Base-by-base conservation (phyloP, 352 stramenopile species). In the Globisporangium lucens region DNA sequence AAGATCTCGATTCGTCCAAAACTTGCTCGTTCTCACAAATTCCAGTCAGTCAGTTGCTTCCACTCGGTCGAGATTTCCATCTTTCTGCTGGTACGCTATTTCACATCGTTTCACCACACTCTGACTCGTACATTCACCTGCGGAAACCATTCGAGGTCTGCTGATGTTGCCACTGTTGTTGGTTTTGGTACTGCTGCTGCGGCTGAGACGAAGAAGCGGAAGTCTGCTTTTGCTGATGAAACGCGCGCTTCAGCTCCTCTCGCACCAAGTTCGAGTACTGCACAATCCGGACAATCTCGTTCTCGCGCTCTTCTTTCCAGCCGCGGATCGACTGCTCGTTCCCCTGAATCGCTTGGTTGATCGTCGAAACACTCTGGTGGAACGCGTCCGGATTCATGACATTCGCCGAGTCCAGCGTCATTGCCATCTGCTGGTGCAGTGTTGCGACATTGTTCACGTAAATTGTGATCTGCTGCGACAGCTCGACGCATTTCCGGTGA, bases 201-300 rank as follows among this genome's bases (percentile, higher is more conserved):
- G 63, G 70, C 46, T 27, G 56, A 46, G 52, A 33, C 65, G 62
- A 47, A 66, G 63, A 36, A 67, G 63, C 46, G 53, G 49, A 38
- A 6, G 51, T 49, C 36, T 71, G 62, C 22, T 71, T 67, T 43
- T 78, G 74, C 17, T 75, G 67, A 24, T 76, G 68, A 13, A 82
- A 72, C 5, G 64, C 59, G 55, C 64, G 72, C 67, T 90, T 92
- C 3, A 94, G 67, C 4, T 66, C 62, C 20, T 89, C 73, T n/a
- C 85, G 85, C 13, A 92, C 67, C 0, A 67, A 36, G 0, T 47
- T 35, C 56, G 76, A 82, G 71, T 89, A 94, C 69, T 94, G 85
- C 51, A 94, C 83, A 43, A 94, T 80, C 0, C 82, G 79, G 30
- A 92, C 75, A 24, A 92, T 80, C 65, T 91, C 83, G 33, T 78